Evolutionary conservation across 2,329 filamentous ascomycete species (phyloP), one percentile per base, ranked within the genome.

Genomic region (Diaporthe sp.): DNA sequence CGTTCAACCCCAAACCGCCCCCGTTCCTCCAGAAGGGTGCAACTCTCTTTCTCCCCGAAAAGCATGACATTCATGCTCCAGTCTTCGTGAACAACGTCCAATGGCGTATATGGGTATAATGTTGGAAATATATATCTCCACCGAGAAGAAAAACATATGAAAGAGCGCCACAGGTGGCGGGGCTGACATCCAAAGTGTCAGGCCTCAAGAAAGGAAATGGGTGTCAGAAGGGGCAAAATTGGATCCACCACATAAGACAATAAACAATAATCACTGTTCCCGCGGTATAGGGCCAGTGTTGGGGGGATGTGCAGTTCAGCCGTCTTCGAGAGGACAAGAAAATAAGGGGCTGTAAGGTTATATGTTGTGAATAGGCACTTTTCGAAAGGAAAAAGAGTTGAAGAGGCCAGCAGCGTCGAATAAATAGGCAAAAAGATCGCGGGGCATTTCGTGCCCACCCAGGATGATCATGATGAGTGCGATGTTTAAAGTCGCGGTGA

Each of bases 241-340:
- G 55, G 37, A 49, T 71, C 55, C 72, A 68, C 75, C 67, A 51
- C 34, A 72, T 72, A 67, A 76, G 58, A 76, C 75, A 76, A 75
- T 76, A 75, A 75, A 76, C 75, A 76, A 67, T 76, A 76, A 71
- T 51, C 53, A 72, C 60, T 74, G 34, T 28, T 57, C 28, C 34
- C 67, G 39, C 17, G 42, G 58, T 67, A 75, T 22, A 34, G 4
- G 58, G 37, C 19, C 68, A 72, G 51, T 61, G 72, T 37, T 67
- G 68, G 60, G n/a, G n/a, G 34, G 65, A 76, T 76, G 28, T 76
- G 71, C 72, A 75, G 25, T 70, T 46, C 39, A 61, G 34, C 49
- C 37, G 34, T 31, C 46, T 39, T 31, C 34, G 34, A 39, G 25
- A 22, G n/a, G 15, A 28, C 28, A 65, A 39, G 13, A 68, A 72